Evolutionary conservation across 805 yeast species (phyloP).

Genomic region (Candida dajiaensis): DNA sequence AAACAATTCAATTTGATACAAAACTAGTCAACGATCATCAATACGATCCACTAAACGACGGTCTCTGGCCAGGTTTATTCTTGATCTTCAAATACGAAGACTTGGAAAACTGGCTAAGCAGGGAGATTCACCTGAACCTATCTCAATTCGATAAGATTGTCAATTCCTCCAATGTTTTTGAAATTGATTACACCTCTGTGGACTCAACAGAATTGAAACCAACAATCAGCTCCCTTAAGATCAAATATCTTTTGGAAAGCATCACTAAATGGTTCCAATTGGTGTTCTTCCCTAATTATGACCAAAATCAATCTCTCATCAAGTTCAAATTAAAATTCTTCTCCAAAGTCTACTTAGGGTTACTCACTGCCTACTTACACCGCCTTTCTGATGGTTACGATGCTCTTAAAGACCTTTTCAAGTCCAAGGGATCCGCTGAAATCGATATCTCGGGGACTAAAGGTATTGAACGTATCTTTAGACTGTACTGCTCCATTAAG

Average conservation of each 20-base stretch:
- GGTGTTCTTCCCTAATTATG: constrained; percentile 20
- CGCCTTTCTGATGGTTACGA: constrained; percentile 25
- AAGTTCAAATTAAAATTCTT: constrained; percentile 42
- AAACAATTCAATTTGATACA: constrained; percentile 34
- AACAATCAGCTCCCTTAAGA: constrained; percentile 37
- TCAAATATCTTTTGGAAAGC: constrained; percentile 38
- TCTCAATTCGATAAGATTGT: constrained; percentile 41
- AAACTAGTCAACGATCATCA: constrained; percentile 31
- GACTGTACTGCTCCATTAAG: constrained; percentile 21
- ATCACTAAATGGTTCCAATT: constrained; percentile 29
- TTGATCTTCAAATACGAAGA: constrained; percentile 17
- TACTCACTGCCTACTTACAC: constrained; percentile 34
- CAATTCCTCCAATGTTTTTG: constrained; percentile 34
- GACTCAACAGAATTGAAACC: constrained; percentile 26
- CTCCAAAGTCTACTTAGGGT: constrained; percentile 36
- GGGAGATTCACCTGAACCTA: constrained; percentile 40
- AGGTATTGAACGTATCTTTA: constrained; percentile 24
- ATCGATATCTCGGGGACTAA: constrained; percentile 20
- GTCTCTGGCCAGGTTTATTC: constrained; percentile 27
- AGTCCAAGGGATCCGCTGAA: constrained; percentile 4
- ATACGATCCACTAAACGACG: constrained; percentile 30
- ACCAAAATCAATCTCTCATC: constrained; percentile 32
- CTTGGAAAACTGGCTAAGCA: constrained; percentile 41
- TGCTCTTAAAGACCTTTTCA: constrained; percentile 22
- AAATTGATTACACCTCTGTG: constrained; percentile 39